Percentiles rank a stretch among this genome's conserved stretches.
phyloP scores from a whole-genome alignment of 768 basidiomycete species.

The Termitomyces sp. region DNA sequence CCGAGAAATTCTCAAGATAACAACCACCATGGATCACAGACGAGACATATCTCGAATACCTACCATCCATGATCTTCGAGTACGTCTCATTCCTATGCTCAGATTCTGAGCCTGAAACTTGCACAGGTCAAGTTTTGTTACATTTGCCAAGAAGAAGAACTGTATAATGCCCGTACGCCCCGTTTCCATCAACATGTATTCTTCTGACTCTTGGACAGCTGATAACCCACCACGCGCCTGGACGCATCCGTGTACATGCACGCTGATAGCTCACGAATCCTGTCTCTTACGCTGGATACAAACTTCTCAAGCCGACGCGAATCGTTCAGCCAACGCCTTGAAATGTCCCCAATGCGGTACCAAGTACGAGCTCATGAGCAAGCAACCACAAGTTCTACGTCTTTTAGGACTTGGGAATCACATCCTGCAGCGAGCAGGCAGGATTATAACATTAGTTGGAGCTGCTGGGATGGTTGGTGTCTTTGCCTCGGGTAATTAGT shows the following conservation, averaged over 20 bases:
- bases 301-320: conserved; percentile 51
- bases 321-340: conserved; percentile 57
- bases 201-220: conserved; percentile 22
- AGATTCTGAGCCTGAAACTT: background rate
- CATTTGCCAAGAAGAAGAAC: conserved; percentile 74
- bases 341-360: conserved; percentile 78
- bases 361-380: conserved; percentile 60
- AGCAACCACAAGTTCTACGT: conserved; percentile 47
- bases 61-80: conserved; percentile 23
- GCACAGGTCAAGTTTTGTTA: conserved; percentile 68
- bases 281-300: conserved; percentile 81
- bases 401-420: conserved; percentile 47
- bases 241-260: conserved; percentile 80
- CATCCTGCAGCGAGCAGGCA: conserved; percentile 42
- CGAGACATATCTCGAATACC: conserved; percentile 13
- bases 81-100: conserved; percentile 8
- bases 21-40: conserved; percentile 3
- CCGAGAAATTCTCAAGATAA: background rate
- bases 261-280: conserved; percentile 72
- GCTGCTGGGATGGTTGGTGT: conserved; percentile 46
- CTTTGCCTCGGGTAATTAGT: conserved; percentile 52
- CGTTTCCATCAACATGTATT: background rate
- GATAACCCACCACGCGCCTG: conserved; percentile 50
- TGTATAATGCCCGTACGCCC: conserved; percentile 36
- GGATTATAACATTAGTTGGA: conserved; percentile 44